phyloP scores from a whole-genome alignment of 495 filamentous ascomycete species.

The Hypoxylon subgilvum region DNA sequence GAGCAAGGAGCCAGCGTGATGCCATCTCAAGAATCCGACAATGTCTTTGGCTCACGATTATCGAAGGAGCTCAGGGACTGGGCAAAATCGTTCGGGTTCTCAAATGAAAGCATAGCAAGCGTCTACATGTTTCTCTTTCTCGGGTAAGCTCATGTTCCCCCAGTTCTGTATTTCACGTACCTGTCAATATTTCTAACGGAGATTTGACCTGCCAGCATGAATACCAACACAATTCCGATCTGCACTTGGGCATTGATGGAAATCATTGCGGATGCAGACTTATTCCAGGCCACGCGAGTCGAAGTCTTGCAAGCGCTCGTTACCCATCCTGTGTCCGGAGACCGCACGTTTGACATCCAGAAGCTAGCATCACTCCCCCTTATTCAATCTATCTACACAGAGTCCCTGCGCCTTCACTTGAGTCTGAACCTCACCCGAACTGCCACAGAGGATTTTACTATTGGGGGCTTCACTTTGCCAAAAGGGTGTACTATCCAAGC shows the following conservation, averaged over 20 bases:
- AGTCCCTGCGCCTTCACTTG: constrained; percentile 46
- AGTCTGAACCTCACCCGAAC: constrained; percentile 40
- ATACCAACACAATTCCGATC: neutral
- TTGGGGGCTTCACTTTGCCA: constrained; percentile 33
- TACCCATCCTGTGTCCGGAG: neutral
- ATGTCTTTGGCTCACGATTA: no score
- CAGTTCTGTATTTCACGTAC: no score
- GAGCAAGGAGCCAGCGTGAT: no score
- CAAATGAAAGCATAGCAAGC: no score
- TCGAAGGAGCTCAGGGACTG: no score
- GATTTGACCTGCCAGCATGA: neutral
- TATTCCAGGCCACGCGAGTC: neutral
- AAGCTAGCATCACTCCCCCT: constrained; percentile 44
- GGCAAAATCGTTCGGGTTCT: no score
- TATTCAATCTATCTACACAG: constrained; percentile 47
- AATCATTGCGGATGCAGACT: neutral
- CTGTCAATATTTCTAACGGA: no score
- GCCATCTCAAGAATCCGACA: constrained; percentile 12
- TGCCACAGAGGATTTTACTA: constrained; percentile 10
- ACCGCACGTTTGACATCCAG: neutral
- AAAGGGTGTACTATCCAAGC: constrained; percentile 39
- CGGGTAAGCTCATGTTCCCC: no score
- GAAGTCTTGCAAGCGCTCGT: neutral
- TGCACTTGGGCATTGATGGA: neutral
- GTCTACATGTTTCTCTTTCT: no score